Evolutionary conservation across 345 rosid genomes (phyloP).

Genomic region (Firmiana major): DNA sequence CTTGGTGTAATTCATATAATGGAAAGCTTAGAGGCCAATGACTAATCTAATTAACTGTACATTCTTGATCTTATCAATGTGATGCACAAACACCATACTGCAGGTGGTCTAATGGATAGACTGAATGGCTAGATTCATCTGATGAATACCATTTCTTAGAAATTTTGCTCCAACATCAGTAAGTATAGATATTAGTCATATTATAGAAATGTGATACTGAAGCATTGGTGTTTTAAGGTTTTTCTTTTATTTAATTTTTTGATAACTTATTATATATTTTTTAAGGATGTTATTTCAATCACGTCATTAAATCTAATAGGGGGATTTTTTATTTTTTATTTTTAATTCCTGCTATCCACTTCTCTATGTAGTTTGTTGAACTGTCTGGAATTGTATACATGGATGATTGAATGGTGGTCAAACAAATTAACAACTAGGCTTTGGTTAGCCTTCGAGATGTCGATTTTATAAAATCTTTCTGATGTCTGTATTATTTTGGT

Average conservation of each 20-base stretch:
- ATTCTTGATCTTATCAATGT: not conserved
- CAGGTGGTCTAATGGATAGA: not conserved
- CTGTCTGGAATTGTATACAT: not conserved
- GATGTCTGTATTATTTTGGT: not conserved
- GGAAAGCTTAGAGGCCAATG: not conserved
- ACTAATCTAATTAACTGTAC: not conserved
- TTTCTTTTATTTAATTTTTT: not conserved
- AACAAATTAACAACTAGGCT: not conserved
- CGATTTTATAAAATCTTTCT: not conserved
- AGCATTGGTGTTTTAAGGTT: not conserved
- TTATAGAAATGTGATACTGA: not conserved
- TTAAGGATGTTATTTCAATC: not conserved
- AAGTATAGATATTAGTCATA: not conserved
- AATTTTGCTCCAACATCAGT: not conserved
- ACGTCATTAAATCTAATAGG: not conserved
- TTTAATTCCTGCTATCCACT: not conserved
- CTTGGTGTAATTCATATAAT: not conserved
- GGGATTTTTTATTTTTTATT: not conserved
- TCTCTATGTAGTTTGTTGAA: not conserved
- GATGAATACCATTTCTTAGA: not conserved
- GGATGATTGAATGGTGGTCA: not conserved
- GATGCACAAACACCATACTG: not conserved
- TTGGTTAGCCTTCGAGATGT: not conserved
- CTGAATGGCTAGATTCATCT: constrained; percentile 1
- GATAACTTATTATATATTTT: not conserved